A percentile compares a stretch with the other conserved stretches of the same genome.
phyloP scores from a whole-genome alignment of 2,329 filamentous ascomycete genomes.

The Drechslerella coelobrocha region DNA sequence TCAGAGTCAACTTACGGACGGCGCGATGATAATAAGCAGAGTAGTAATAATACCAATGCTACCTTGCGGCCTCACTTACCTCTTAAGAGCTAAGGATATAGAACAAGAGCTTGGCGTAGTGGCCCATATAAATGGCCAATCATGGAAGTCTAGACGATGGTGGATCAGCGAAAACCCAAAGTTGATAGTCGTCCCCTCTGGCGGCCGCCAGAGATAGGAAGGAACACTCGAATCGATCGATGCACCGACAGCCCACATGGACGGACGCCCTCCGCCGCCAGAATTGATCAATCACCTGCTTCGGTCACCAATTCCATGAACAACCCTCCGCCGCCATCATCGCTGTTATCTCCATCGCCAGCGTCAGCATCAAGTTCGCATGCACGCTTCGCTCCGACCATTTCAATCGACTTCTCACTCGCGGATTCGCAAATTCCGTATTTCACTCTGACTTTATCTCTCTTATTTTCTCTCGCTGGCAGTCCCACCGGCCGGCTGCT shows the following conservation, averaged over 20 bases:
- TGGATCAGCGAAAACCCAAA: background rate
- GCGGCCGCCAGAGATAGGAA: constrained; percentile 1
- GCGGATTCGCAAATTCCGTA: too few relatives aligned
- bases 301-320: background rate
- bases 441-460: too few relatives aligned
- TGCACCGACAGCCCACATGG: background rate
- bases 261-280: background rate
- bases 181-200: background rate
- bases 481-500: background rate
- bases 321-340: background rate
- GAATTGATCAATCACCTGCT: background rate
- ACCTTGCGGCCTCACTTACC: too few relatives aligned
- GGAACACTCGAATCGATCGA: constrained; percentile 2
- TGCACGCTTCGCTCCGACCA: background rate
- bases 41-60: too few relatives aligned
- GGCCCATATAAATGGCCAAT: too few relatives aligned
- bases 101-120: too few relatives aligned
- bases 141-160: too few relatives aligned
- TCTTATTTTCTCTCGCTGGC: too few relatives aligned
- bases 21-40: background rate
- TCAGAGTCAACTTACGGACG: background rate
- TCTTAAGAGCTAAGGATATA: too few relatives aligned
- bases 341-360: background rate
- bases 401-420: too few relatives aligned
- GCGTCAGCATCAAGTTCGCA: too few relatives aligned